Evolutionary conservation across 108 stramenopile genomes (phyloP).

Genomic region (Fragilariopsis cylindrus): DNA sequence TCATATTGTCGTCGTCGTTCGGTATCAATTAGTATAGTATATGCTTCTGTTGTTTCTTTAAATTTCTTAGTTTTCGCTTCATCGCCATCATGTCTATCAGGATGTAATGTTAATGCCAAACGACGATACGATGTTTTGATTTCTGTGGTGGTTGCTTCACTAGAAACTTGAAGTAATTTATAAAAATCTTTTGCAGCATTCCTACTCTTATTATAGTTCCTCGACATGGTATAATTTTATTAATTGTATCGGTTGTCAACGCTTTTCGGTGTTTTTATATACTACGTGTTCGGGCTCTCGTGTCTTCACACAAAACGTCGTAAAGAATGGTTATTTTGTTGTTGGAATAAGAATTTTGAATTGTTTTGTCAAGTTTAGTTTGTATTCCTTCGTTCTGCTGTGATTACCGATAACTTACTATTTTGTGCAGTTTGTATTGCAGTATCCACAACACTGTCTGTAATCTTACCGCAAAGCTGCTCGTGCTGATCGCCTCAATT

Average conservation of each 20-base stretch:
- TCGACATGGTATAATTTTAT: not conserved
- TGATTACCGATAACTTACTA: too few relatives aligned
- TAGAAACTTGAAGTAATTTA: constrained; percentile 36
- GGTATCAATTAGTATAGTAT: constrained; percentile 54
- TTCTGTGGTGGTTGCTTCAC: constrained; percentile 58
- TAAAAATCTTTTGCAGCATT: constrained; percentile 34
- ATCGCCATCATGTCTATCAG: constrained; percentile 69
- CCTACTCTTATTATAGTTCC: not conserved
- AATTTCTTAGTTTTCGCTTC: constrained; percentile 59
- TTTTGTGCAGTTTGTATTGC: too few relatives aligned
- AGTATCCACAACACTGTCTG: too few relatives aligned
- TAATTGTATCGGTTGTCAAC: not conserved
- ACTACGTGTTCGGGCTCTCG: too few relatives aligned
- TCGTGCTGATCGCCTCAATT: too few relatives aligned
- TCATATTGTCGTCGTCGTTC: constrained; percentile 47
- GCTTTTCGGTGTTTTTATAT: too few relatives aligned
- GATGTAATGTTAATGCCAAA: constrained; percentile 72
- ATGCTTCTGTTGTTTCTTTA: constrained; percentile 75
- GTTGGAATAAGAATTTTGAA: too few relatives aligned
- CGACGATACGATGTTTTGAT: constrained; percentile 78
- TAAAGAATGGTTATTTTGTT: too few relatives aligned
- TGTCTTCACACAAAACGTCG: too few relatives aligned
- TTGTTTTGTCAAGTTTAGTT: too few relatives aligned
- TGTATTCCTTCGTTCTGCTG: too few relatives aligned
- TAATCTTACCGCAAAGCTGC: too few relatives aligned